Evolutionary conservation across 1,284 basidiomycete genomes (phyloP).

Genomic region (Meira miltonrushii): DNA sequence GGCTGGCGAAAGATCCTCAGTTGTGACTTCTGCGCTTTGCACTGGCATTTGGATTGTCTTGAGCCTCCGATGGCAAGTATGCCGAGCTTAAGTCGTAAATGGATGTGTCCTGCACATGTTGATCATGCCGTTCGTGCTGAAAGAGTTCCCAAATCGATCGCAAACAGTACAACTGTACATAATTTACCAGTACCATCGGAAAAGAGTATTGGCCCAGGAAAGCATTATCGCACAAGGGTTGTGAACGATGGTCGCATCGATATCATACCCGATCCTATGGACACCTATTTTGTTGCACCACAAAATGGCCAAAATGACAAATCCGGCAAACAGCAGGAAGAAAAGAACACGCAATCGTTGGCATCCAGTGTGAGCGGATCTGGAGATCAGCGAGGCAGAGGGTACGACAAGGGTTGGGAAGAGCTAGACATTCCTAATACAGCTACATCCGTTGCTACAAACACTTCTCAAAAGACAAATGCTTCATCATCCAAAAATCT

Average conservation of each 20-base stretch:
- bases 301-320: background rate
- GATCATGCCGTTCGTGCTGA: constrained; percentile 62
- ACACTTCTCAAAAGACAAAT: background rate
- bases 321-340: background rate
- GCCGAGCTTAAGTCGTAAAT: constrained; percentile 81
- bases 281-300: constrained; percentile 36
- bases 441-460: background rate
- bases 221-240: constrained; percentile 60
- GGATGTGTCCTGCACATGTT: constrained; percentile 97
- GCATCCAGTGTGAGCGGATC: background rate
- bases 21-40: constrained; percentile 89
- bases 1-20: constrained; percentile 65
- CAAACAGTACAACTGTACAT: constrained; percentile 11
- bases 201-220: constrained; percentile 61
- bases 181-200: constrained; percentile 26
- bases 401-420: constrained; percentile 4
- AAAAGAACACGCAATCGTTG: background rate
- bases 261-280: constrained; percentile 63
- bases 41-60: constrained; percentile 96
- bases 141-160: constrained; percentile 26
- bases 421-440: constrained; percentile 4
- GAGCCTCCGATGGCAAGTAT: constrained; percentile 80
- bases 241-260: constrained; percentile 90
- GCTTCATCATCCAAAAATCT: background rate
- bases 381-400: background rate